Percentiles rank a stretch among this genome's conserved stretches.
phyloP scores from a whole-genome alignment of 805 yeast genomes.

The Saturnispora ahearnii region DNA sequence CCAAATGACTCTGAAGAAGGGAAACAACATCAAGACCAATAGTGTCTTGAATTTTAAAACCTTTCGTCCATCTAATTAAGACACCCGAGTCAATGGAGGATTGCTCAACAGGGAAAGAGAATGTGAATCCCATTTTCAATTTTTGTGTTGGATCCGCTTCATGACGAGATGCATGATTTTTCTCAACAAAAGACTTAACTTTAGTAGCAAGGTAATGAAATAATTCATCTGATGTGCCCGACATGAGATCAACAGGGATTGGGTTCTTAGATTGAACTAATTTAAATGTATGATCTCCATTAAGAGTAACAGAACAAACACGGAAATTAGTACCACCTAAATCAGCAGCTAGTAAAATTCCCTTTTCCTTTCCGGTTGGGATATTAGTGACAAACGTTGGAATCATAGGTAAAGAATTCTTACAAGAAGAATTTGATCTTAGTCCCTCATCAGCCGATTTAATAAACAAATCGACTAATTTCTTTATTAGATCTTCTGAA shows the following conservation, averaged over 20 bases:
- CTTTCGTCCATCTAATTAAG: conserved; percentile 93
- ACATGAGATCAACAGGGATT: conserved; percentile 71
- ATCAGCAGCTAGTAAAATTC: conserved; percentile 82
- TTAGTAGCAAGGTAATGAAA: conserved; percentile 70
- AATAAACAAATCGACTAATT: conserved; percentile 48
- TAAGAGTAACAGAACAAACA: conserved; percentile 76
- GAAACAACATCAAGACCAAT: conserved; percentile 77
- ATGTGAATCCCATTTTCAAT: conserved; percentile 84
- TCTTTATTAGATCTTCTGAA: conserved; percentile 32
- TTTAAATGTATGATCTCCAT: conserved; percentile 71
- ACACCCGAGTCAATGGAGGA: conserved; percentile 70
- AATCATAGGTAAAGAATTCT: conserved; percentile 72
- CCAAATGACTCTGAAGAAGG: conserved; percentile 61
- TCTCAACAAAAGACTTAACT: conserved; percentile 52
- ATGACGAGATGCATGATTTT: conserved; percentile 44
- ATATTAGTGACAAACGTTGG: conserved; percentile 81
- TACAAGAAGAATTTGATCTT: conserved; percentile 28
- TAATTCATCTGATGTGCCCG: conserved; percentile 55
- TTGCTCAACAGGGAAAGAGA: conserved; percentile 88
- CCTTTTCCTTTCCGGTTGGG: conserved; percentile 81
- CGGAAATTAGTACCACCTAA: conserved; percentile 95
- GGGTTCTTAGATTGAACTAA: conserved; percentile 69
- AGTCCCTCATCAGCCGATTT: conserved; percentile 56
- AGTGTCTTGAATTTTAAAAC: conserved; percentile 78
- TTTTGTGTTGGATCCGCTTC: conserved; percentile 15